These are phyloP conservation scores for Pyracantha coccinea DNA, from an alignment of 331 rosid genomes.

Conservation along the genomic window DNA sequence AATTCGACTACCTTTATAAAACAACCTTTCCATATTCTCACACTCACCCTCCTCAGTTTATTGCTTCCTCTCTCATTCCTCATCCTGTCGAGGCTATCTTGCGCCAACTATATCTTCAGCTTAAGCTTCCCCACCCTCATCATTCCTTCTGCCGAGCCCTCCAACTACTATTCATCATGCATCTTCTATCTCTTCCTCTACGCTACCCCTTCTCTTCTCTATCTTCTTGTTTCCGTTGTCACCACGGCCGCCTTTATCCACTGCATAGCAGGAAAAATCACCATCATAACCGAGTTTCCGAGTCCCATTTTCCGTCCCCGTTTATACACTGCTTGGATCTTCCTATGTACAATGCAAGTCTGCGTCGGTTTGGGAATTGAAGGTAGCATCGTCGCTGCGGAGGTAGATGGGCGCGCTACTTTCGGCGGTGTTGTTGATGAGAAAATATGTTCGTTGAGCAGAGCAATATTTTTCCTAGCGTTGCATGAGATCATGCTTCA, in stretches of 20 bases:
- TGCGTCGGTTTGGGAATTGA: constrained; percentile 63
- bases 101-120: constrained; percentile 29
- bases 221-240: constrained; percentile 35
- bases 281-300: constrained; percentile 12
- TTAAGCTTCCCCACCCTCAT: constrained; percentile 8
- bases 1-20: constrained; percentile 12
- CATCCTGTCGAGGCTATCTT: constrained; percentile 52
- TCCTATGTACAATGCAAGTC: constrained; percentile 51
- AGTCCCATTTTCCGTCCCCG: constrained; percentile 20
- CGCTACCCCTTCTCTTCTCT: constrained; percentile 38
- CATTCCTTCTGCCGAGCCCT: background rate
- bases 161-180: background rate
- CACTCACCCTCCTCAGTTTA: constrained; percentile 50
- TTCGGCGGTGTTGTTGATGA: constrained; percentile 15
- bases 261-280: constrained; percentile 32
- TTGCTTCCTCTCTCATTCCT: constrained; percentile 78
- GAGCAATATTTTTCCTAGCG: constrained; percentile 50
- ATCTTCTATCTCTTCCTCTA: constrained; percentile 22
- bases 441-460: constrained; percentile 30
- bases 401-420: constrained; percentile 13
- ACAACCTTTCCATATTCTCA: constrained; percentile 41
- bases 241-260: constrained; percentile 40
- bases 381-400: constrained; percentile 31
- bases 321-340: constrained; percentile 50
- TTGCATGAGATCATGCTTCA: constrained; percentile 60